Percentiles rank a stretch among this genome's conserved stretches.
Conservation (phyloP, 2,329 filamentous ascomycete species). For the Magnaporthiopsis rhizophila region DNA sequence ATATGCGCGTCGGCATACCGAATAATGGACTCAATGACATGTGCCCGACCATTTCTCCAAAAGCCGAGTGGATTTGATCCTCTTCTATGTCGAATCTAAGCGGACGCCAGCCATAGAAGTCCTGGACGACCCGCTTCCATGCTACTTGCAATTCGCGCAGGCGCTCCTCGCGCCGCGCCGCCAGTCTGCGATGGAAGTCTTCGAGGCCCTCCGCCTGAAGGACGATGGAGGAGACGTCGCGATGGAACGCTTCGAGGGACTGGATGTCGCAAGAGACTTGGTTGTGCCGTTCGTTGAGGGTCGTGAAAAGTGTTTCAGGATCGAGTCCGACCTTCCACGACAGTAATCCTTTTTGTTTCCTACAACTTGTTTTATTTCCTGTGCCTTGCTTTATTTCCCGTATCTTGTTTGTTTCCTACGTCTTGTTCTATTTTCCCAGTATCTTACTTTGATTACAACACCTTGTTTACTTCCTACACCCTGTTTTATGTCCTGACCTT, state of each 20-base stretch:
- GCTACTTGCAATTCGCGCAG: slow-evolving; percentile 1
- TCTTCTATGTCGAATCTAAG: too few species aligned
- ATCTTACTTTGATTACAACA: too few species aligned
- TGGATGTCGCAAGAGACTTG: slow-evolving; percentile 1
- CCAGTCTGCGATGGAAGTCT: slow-evolving; percentile 1
- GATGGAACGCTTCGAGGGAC: neutral
- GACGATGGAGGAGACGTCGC: slow-evolving; percentile 5
- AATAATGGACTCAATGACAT: neutral
- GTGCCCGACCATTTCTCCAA: neutral
- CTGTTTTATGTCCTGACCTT: too few species aligned
- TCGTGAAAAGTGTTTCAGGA: neutral
- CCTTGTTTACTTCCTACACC: too few species aligned
- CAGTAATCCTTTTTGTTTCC: too few species aligned
- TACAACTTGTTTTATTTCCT: too few species aligned
- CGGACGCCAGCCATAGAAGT: neutral
- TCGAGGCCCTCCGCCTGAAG: neutral
- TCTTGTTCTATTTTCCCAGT: too few species aligned
- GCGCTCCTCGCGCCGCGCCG: neutral
- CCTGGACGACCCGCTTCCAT: neutral
- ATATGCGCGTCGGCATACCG: slow-evolving; percentile 1
- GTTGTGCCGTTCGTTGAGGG: neutral
- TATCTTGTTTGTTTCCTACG: too few species aligned
- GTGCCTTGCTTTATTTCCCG: too few species aligned
- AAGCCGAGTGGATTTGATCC: neutral
- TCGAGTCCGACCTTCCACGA: slow-evolving; percentile 2